Conservation (phyloP, 768 basidiomycete species). For the Asterophora lycoperdoides region DNA sequence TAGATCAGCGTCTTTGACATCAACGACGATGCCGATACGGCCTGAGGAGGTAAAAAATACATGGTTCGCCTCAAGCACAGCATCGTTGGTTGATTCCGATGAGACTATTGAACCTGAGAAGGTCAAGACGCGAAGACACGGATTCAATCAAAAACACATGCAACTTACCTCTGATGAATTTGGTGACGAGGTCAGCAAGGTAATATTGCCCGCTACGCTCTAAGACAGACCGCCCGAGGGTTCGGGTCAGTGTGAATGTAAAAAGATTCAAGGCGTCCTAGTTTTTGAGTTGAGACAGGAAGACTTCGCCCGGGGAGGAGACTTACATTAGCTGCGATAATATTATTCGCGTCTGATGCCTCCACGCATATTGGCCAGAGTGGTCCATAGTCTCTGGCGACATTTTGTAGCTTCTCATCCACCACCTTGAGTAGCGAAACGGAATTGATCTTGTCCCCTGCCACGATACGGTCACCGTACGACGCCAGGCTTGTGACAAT, state of each 20-base stretch:
- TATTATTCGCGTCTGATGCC: constrained; percentile 44
- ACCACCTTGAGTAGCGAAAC: constrained; percentile 61
- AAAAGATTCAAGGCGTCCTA: constrained; percentile 68
- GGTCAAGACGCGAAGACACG: neutral
- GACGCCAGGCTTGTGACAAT: constrained; percentile 63
- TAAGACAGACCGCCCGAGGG: constrained; percentile 41
- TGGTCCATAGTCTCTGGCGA: constrained; percentile 73
- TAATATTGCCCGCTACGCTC: constrained; percentile 69
- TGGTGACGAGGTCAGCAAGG: constrained; percentile 73
- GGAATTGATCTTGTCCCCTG: constrained; percentile 81
- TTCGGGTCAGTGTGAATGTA: constrained; percentile 49
- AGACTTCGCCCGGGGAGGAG: constrained; percentile 7
- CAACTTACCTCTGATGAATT: constrained; percentile 59
- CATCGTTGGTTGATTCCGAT: constrained; percentile 37
- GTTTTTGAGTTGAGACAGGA: neutral
- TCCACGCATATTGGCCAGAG: constrained; percentile 71
- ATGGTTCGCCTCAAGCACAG: constrained; percentile 49
- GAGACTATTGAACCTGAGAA: constrained; percentile 46
- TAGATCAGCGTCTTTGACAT: constrained; percentile 48
- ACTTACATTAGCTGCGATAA: constrained; percentile 76
- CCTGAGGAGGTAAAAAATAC: constrained; percentile 78
- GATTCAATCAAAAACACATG: neutral
- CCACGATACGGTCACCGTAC: constrained; percentile 50
- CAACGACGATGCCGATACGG: constrained; percentile 67
- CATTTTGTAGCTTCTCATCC: constrained; percentile 39